Base-by-base conservation (phyloP, 1,284 basidiomycete genomes). In the Ganoderma meredithae region DNA sequence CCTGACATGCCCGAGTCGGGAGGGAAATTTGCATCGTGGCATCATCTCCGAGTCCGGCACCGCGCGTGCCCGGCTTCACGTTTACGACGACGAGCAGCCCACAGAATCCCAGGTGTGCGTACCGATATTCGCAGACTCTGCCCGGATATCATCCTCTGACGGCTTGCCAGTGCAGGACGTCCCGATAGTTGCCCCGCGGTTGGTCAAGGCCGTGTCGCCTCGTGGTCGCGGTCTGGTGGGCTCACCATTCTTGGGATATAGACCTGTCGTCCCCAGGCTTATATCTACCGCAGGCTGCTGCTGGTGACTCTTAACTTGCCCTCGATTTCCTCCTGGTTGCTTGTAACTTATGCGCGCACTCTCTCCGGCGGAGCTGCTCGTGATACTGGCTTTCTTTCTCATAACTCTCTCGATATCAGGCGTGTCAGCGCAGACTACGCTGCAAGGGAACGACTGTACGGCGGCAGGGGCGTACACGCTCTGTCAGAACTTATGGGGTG, bases 401-500 rank as follows among this genome's bases (percentile, higher is more conserved):
- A 36, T 39, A 39, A 19, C 27, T 22, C 10, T 58, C n/a, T 36
- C n/a, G 36, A 39, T 58, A 19, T 9, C 7, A n/a, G 33, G 33
- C 55, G 55, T 36, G n/a, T 39, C 55, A 12, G 55, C 55, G 4
- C 55, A 58, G 55, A 69, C 40, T n/a, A 68, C 66, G 36, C 39
- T 68, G n/a, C 62, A 68, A 27, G 66, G 64, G 36, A 69, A 77
- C 63, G 77, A 81, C 68, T 88, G 86, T 72, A 71, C 80, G 44
- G 76, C 83, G 1, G 84, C 83, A n/a, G 86, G 86, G 0, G 77
- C 78, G 27, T 88, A 81, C 75, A 83, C 81, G 0, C 81, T 88
- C 27, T 88, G 87, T 75, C 84, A 87, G 75, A 87, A 88, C 74
- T 81, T 86, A 5, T 88, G 87, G 87, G 86, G 86, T 12, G 76